Evolutionary conservation across 768 basidiomycete genomes (phyloP).

Genomic region (Boletus speciosus): DNA sequence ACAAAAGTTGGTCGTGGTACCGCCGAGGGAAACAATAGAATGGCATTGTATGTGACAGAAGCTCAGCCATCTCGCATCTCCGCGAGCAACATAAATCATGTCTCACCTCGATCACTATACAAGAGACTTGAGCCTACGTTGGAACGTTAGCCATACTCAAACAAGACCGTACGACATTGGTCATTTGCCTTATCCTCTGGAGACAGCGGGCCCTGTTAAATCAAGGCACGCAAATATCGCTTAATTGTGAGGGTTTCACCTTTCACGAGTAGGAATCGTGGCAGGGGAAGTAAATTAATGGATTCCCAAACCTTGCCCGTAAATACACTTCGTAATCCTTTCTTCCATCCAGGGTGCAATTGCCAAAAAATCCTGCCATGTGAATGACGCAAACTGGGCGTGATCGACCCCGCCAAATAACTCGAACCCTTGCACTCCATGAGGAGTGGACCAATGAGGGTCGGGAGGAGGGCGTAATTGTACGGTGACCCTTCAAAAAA

Average conservation of each 20-base stretch:
- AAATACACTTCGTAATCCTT: slow-evolving; percentile 57
- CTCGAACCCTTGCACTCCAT: slow-evolving; percentile 45
- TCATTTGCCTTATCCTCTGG: background rate
- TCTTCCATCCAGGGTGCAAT: slow-evolving; percentile 81
- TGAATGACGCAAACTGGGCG: slow-evolving; percentile 66
- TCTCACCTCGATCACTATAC: slow-evolving; percentile 32
- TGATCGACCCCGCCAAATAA: slow-evolving; percentile 46
- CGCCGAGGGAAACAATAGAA: slow-evolving; percentile 25
- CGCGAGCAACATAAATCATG: slow-evolving; percentile 21
- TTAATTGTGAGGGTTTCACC: background rate
- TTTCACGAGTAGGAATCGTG: background rate
- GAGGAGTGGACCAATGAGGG: slow-evolving; percentile 36
- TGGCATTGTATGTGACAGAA: background rate
- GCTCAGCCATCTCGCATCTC: slow-evolving; percentile 8
- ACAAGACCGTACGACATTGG: slow-evolving; percentile 9
- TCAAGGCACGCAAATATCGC: background rate
- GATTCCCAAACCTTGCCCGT: slow-evolving; percentile 70
- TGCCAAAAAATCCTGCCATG: slow-evolving; percentile 62
- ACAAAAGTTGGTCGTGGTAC: slow-evolving; percentile 21
- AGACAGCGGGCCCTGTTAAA: background rate
- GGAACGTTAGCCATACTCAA: slow-evolving; percentile 13
- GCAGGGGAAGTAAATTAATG: slow-evolving; percentile 15
- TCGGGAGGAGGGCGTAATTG: slow-evolving; percentile 52
- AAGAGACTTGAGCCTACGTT: slow-evolving; percentile 9
- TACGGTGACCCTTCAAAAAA: slow-evolving; percentile 50